Conservation (phyloP, 2,329 filamentous ascomycete genomes). For the Triangularia setosa region DNA sequence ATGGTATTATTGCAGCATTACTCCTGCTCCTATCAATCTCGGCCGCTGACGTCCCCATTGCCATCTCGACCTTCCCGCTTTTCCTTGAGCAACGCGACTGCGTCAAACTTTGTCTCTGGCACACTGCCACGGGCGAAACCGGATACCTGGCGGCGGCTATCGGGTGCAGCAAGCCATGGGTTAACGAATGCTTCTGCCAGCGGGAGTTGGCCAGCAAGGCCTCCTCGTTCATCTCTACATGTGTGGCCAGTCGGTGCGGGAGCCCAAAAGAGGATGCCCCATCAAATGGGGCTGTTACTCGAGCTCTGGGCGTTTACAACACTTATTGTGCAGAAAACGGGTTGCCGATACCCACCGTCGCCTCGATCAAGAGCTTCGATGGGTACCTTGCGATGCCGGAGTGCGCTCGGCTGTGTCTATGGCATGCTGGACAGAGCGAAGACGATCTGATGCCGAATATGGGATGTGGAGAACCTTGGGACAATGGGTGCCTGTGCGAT, state of each 20-base stretch:
- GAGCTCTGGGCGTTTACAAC: slow-evolving; percentile 9
- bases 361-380: slow-evolving; percentile 9
- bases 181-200: slow-evolving; percentile 13
- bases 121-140: background rate
- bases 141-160: slow-evolving; percentile 1
- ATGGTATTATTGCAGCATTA: background rate
- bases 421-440: background rate
- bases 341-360: slow-evolving; percentile 7
- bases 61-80: slow-evolving; percentile 1
- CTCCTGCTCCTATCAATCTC: background rate
- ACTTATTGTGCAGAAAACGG: slow-evolving; percentile 9
- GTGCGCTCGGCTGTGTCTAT: slow-evolving; percentile 10
- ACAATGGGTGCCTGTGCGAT: slow-evolving; percentile 11
- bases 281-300: background rate
- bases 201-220: slow-evolving; percentile 7
- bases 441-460: slow-evolving; percentile 9
- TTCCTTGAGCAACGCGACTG: slow-evolving; percentile 9
- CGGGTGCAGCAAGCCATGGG: slow-evolving; percentile 10
- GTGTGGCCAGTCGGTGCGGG: slow-evolving; percentile 4
- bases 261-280: background rate
- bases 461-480: slow-evolving; percentile 10
- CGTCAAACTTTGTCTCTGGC: slow-evolving; percentile 15
- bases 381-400: background rate
- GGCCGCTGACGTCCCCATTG: background rate
- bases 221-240: slow-evolving; percentile 5